Evolutionary conservation across 371 early-diverging fungal genomes (phyloP).

Genomic region (Chytridium lagenaria): DNA sequence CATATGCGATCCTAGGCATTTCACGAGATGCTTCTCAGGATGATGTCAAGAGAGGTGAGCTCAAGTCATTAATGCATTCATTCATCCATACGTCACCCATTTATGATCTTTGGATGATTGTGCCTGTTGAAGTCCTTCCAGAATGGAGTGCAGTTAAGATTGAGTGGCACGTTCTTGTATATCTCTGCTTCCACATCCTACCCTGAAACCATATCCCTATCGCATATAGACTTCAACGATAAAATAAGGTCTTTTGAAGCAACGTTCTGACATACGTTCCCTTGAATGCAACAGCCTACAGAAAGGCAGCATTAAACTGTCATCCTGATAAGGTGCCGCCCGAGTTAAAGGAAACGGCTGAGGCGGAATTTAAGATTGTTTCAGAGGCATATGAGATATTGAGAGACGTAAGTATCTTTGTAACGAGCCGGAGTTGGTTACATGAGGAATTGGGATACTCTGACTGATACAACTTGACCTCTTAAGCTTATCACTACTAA

Average conservation of each 20-base stretch:
- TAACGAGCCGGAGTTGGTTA: not conserved
- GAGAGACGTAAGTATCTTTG: slow-evolving; percentile 32
- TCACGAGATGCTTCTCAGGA: slow-evolving; percentile 29
- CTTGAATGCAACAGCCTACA: slow-evolving; percentile 38
- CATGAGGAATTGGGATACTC: not conserved
- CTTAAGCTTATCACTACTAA: not conserved
- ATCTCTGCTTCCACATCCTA: too few species aligned
- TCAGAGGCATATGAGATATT: slow-evolving; percentile 59
- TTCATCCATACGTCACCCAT: too few species aligned
- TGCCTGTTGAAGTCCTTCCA: not conserved
- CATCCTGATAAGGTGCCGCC: slow-evolving; percentile 57
- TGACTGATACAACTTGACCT: not conserved
- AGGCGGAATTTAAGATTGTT: slow-evolving; percentile 49
- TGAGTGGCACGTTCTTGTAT: too few species aligned
- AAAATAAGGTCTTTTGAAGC: too few species aligned
- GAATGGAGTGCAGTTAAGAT: too few species aligned
- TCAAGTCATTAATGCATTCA: too few species aligned
- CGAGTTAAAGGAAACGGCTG: slow-evolving; percentile 33
- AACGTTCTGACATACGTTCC: too few species aligned
- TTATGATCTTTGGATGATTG: not conserved
- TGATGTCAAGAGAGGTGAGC: slow-evolving; percentile 41
- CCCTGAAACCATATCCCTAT: too few species aligned
- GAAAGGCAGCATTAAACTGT: slow-evolving; percentile 45
- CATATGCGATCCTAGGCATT: slow-evolving; percentile 31
- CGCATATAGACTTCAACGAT: too few species aligned